Evolutionary conservation across 441 rosid genomes (phyloP).

Genomic region (Bruguiera hainesii): DNA sequence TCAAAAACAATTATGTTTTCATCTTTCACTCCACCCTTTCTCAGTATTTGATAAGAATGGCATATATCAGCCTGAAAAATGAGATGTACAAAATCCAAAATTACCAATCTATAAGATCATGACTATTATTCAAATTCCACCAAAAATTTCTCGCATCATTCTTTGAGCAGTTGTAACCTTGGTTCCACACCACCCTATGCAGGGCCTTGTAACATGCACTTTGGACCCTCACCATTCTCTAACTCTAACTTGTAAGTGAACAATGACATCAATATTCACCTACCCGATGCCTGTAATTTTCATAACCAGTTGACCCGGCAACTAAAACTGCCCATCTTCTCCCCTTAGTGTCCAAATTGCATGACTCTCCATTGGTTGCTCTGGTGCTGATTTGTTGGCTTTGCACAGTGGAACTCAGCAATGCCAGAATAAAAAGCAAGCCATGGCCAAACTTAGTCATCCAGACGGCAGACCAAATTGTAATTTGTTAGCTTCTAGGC

Average conservation of each 20-base stretch:
- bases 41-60: constrained; percentile 62
- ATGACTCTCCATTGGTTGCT: not conserved
- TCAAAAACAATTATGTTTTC: constrained; percentile 53
- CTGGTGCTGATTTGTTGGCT: not conserved
- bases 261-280: not conserved
- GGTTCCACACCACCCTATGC: too few relatives aligned
- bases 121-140: not conserved
- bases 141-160: too few relatives aligned
- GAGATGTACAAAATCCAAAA: not conserved
- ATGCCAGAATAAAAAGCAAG: not conserved
- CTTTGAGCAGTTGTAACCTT: too few relatives aligned
- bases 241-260: not conserved
- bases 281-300: constrained; percentile 65
- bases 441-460: not conserved
- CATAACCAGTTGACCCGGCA: constrained; percentile 48
- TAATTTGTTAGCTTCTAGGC: too few relatives aligned
- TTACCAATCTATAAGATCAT: not conserved
- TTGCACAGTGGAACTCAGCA: not conserved
- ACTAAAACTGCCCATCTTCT: constrained; percentile 60
- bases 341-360: constrained; percentile 15
- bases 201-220: not conserved
- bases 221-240: not conserved
- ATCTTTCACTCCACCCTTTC: constrained; percentile 56
- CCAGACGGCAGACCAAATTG: not conserved
- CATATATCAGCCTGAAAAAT: constrained; percentile 53